Percentiles rank a stretch among this genome's conserved stretches.
Conservation (phyloP, 2,329 filamentous ascomycete genomes). For the Alternaria infectoria region DNA sequence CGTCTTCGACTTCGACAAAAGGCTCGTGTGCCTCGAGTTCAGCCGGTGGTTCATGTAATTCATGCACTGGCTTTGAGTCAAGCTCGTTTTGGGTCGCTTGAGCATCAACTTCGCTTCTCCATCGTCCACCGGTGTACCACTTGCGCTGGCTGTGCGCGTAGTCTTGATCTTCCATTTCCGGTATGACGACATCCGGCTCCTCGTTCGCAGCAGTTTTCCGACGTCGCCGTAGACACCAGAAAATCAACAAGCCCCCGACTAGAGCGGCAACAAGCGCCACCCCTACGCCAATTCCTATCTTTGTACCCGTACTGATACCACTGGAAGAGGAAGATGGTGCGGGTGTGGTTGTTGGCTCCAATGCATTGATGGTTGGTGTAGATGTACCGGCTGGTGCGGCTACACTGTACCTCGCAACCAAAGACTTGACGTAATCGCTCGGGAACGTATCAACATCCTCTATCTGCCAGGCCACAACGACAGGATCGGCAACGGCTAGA, state of each 20-base stretch:
- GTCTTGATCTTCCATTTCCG: neutral
- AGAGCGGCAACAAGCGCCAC: neutral
- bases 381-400: neutral
- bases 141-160: too few species aligned
- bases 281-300: neutral
- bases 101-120: neutral
- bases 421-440: neutral
- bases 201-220: neutral
- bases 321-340: neutral
- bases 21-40: neutral
- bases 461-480: neutral
- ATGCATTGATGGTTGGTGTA: neutral
- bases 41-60: conserved; percentile 9
- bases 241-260: neutral
- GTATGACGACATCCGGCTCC: neutral
- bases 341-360: neutral
- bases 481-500: neutral
- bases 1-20: neutral
- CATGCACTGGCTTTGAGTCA: conserved; percentile 10
- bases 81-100: neutral
- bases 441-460: neutral
- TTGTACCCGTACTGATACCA: neutral
- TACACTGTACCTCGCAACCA: neutral
- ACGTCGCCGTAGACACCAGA: neutral
- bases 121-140: too few species aligned